phyloP scores from a whole-genome alignment of 805 yeast genomes.

The Kodamaea sagamina region DNA sequence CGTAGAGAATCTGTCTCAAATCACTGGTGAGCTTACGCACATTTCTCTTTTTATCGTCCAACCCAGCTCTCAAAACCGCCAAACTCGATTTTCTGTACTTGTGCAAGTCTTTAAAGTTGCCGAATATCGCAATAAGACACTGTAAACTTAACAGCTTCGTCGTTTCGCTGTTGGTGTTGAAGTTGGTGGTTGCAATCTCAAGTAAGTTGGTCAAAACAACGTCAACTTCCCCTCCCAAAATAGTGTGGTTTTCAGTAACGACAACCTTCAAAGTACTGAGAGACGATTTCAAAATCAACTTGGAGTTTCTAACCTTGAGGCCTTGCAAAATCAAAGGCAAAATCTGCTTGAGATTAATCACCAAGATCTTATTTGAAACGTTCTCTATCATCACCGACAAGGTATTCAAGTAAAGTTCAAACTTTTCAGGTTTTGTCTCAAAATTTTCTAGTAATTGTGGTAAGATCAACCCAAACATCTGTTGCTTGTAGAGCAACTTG shows the following conservation, averaged over 20 bases:
- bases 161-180: slow-evolving; percentile 39
- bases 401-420: slow-evolving; percentile 59
- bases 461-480: slow-evolving; percentile 62
- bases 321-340: slow-evolving; percentile 75
- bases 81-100: slow-evolving; percentile 56
- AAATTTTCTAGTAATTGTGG: slow-evolving; percentile 49
- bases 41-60: slow-evolving; percentile 73
- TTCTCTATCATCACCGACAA: slow-evolving; percentile 67
- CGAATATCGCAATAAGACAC: slow-evolving; percentile 49
- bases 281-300: slow-evolving; percentile 56
- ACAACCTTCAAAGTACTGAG: slow-evolving; percentile 57
- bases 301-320: slow-evolving; percentile 39
- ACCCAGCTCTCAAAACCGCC: slow-evolving; percentile 45
- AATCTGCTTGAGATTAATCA: slow-evolving; percentile 62
- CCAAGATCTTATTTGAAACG: slow-evolving; percentile 61
- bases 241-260: slow-evolving; percentile 54
- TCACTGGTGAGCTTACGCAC: slow-evolving; percentile 79
- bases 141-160: slow-evolving; percentile 60
- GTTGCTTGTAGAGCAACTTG: slow-evolving; percentile 76
- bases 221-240: slow-evolving; percentile 55
- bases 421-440: slow-evolving; percentile 23
- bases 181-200: slow-evolving; percentile 28
- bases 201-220: slow-evolving; percentile 56
- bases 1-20: slow-evolving; percentile 76
- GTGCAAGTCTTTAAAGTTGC: slow-evolving; percentile 34